Evolutionary conservation across 2,329 filamentous ascomycete genomes (phyloP), one percentile per base, ranked within the genome.

Genomic region (Aspergillus latus): DNA sequence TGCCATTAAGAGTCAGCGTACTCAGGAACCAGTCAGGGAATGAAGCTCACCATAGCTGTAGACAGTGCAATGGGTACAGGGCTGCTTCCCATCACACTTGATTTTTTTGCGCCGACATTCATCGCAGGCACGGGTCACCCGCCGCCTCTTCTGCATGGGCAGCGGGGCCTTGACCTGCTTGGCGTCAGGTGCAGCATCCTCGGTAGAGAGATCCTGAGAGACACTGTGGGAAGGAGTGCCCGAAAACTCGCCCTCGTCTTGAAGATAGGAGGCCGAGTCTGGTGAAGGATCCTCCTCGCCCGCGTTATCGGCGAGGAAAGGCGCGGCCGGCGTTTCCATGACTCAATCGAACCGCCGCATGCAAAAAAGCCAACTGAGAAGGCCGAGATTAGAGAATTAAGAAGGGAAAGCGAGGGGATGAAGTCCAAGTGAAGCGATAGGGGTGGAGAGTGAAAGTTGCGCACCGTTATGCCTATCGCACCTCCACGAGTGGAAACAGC

Each of bases 31-130:
- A 16, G 21, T 16, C 7, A 21, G 8, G 16, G 44, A 11, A 10
- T 11, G 32, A 11, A 40, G 66, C 82, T 70, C 82, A 97, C 94
- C 93, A 80, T 99, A 99, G 72, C 92, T 97, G 75, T 99, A 99
- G 49, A 97, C 92, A 9, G 92, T 96, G 74, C 94, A 99, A 74
- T 97, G 94, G 0, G 92, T 97, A 75, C 90, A 94, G 7, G 90
- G 90, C 71, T 92, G 89, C 73, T 92, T 91, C 64, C 89, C 89
- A 71, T 92, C 89, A 66, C 89, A 93, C 72, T 92, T 93, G 68
- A 93, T 93, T 74, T 93, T 93, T 73, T 93, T 93, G 64, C 89
- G 83, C 56, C 89, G 83, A 70, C 89, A 93, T 72, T 92, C 88
- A 66, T 92, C 89, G 74, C 89, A 93, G 42, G 89, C 89, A 65